Evolutionary conservation across 345 rosid species (phyloP), one percentile per base, ranked within the genome.

Genomic region (Murraya koenigii): DNA sequence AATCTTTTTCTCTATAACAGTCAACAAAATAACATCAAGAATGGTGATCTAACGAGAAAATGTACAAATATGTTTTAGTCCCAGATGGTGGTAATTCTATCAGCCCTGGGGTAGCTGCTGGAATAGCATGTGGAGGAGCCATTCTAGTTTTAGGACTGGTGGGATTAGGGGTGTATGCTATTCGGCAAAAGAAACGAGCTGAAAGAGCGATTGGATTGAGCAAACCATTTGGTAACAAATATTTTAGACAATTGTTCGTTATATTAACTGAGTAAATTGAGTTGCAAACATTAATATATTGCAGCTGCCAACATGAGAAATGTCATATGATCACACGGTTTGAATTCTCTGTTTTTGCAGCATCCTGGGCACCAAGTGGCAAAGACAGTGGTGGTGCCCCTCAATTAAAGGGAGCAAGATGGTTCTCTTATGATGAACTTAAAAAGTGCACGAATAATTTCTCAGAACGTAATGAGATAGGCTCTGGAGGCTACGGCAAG

Each of bases 401-500:
- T 2, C 93, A 93, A 77, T 77, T 96, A 83, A 96, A 93, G 88
- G 99, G 99, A 66, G 97, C 99, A 58, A 82, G 98, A 77, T 93
- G 96, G 98, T 93, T 96, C 84, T 94, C 97, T 8, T 94, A 84
- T 30, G 99, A 92, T 36, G 99, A 96, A 84, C 98, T 96, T 60
- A 96, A 84, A 82, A 96, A 84, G 79, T 80, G 90, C 87, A 92
- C 97, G 5, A 78, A 80, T 79, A 89, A 90, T 62, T 94, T 96
- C 85, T 90, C 97, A 1, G 87, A 82, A 59, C 89, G 82, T 41
- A 94, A 89, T 62, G 94, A 90, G 88, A 84, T 96, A 33, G 99
- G 99, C 36, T 94, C 89, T 74, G 99, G 99, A 78, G 99, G 99
- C 28, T 96, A 90, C 52, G 97, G 99, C 72, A 96, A 92, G 91